These are phyloP conservation scores for Euclidium syriacum DNA, from an alignment of 345 rosid genomes.

Conservation along the genomic window DNA sequence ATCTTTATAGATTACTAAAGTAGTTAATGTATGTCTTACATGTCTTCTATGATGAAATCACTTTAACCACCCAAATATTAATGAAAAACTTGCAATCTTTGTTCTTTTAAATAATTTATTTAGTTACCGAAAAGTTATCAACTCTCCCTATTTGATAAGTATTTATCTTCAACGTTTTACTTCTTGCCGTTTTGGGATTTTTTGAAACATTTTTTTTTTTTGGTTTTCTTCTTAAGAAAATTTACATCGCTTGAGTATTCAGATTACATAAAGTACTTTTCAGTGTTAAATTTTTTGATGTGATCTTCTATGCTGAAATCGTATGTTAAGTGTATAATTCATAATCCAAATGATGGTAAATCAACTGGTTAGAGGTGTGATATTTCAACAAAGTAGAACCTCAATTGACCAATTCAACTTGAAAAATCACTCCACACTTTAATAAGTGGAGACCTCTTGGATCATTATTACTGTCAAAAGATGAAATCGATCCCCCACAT, in stretches of 20 bases:
- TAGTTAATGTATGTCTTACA: background rate
- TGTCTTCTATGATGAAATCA: background rate
- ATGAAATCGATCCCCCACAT: too few species aligned
- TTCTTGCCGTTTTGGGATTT: background rate
- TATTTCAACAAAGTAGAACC: too few species aligned
- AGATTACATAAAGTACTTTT: background rate
- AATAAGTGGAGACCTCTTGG: too few species aligned
- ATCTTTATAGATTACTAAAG: background rate
- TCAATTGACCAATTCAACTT: too few species aligned
- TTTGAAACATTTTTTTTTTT: background rate
- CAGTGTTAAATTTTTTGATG: background rate
- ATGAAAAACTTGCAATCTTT: background rate
- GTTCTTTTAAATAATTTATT: background rate
- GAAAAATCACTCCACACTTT: too few species aligned
- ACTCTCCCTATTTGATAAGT: background rate
- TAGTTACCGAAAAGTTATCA: background rate
- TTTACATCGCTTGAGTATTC: background rate
- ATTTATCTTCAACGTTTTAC: background rate
- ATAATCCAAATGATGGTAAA: too few species aligned
- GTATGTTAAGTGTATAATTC: background rate
- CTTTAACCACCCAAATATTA: background rate
- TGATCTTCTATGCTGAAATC: background rate
- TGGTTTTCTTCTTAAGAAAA: too few species aligned
- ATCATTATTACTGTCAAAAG: too few species aligned
- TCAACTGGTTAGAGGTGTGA: too few species aligned